Evolutionary conservation across 768 basidiomycete genomes (phyloP).

Genomic region (Calocybe indica): DNA sequence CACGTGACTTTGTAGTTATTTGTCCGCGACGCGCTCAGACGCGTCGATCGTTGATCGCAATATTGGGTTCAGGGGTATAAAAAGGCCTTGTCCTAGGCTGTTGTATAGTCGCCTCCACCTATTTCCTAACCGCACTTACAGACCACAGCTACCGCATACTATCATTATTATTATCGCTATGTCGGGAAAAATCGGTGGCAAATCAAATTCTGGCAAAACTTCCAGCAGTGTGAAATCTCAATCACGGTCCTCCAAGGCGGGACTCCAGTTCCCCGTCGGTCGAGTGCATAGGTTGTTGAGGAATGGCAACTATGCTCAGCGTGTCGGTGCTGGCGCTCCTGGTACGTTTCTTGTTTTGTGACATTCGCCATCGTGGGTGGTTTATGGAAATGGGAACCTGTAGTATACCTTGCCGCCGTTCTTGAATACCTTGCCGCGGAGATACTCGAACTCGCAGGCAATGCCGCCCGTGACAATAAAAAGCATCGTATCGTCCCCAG

Average conservation of each 20-base stretch:
- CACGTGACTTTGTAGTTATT: slow-evolving; percentile 32
- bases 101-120: slow-evolving; percentile 1
- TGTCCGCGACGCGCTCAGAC: slow-evolving; percentile 15
- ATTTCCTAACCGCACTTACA: slow-evolving; percentile 5
- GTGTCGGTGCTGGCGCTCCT: slow-evolving; percentile 75
- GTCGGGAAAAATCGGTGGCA: slow-evolving; percentile 31
- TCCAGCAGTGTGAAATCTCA: slow-evolving; percentile 40
- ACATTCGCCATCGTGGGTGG: not conserved
- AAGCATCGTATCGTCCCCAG: slow-evolving; percentile 94
- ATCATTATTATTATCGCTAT: slow-evolving; percentile 13
- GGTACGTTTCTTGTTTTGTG: slow-evolving; percentile 26
- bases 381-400: not conserved
- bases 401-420: slow-evolving; percentile 86
- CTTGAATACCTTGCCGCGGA: slow-evolving; percentile 92
- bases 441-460: slow-evolving; percentile 89
- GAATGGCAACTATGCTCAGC: slow-evolving; percentile 73
- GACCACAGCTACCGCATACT: slow-evolving; percentile 4
- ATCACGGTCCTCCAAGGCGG: slow-evolving; percentile 59
- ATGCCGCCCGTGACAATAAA: slow-evolving; percentile 79
- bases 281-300: slow-evolving; percentile 77
- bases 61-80: slow-evolving; percentile 11
- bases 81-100: slow-evolving; percentile 15
- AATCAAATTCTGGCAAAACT: slow-evolving; percentile 31
- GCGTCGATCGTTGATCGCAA: not conserved
- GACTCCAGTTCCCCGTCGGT: slow-evolving; percentile 74